Percentiles rank a stretch among this genome's conserved stretches.
phyloP scores from a whole-genome alignment of 306 rosid species.

The Lagenaria siceraria region DNA sequence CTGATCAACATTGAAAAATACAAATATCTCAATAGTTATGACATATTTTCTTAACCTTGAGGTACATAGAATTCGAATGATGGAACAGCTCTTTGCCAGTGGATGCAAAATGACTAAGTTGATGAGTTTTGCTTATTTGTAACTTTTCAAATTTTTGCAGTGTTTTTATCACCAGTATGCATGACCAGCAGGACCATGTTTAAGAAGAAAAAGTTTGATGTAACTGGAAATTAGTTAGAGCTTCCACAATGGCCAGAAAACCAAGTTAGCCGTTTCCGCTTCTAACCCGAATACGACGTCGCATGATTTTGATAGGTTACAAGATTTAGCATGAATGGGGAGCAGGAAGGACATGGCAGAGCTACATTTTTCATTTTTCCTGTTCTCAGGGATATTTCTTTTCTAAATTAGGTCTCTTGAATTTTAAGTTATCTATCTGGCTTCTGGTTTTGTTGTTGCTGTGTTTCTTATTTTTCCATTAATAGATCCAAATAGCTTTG shows the following conservation, averaged over 20 bases:
- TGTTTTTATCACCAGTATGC: not conserved
- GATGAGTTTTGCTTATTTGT: not conserved
- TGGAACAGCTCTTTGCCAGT: not conserved
- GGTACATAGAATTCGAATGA: not conserved
- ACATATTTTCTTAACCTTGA: not conserved
- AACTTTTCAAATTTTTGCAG: not conserved
- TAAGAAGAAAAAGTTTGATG: not conserved
- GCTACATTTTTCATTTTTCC: not conserved
- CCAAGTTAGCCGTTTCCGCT: not conserved
- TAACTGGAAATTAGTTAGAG: not conserved
- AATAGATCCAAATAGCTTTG: constrained; percentile 13
- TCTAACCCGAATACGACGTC: not conserved
- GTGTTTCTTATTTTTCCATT: constrained; percentile 10
- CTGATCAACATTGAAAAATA: not conserved
- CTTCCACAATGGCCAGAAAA: constrained; percentile 1
- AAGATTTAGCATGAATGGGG: not conserved
- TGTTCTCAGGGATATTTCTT: not conserved
- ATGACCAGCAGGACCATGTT: not conserved
- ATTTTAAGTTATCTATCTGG: not conserved
- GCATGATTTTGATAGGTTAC: not conserved
- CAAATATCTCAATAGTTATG: not conserved
- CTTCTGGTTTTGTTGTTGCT: constrained; percentile 4
- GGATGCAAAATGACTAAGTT: not conserved
- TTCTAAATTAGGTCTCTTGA: not conserved
- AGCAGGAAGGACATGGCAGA: not conserved